Base-by-base conservation (phyloP, 345 rosid genomes). In the Excoecaria agallocha region DNA sequence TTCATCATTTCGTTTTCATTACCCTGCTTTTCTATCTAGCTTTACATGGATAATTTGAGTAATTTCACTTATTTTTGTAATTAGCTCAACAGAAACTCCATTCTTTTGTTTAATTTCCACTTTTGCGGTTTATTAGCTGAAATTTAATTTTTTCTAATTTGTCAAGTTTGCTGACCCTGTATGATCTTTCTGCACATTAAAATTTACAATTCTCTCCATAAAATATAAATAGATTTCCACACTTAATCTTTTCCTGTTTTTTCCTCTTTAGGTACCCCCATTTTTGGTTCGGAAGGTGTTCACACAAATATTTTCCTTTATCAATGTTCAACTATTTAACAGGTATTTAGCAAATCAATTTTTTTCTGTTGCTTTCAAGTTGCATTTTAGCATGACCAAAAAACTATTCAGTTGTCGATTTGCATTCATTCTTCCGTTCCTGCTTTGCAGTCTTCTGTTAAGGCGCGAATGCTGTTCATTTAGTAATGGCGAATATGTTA, bases 391-490 rank as follows among this genome's bases (percentile, higher is more conserved):
- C 10, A 59, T 43, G 49, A 68, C 45, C 60, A 65, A 12, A 56
- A 51, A n/a, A 24, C 30, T 30, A 20, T 50, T 71, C 19, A 38
- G 60, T 35, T 35, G 61, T 50, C 39, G 10, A 25, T 2, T 61
- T 76, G 62, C 79, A 19, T 64, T 25, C 20, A 43, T 19, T 5
- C n/a, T 25, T 46, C 17, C 45, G 7, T 10, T 17, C 49, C 12
- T 35, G 15, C 35, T 22, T 48, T 74, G 70, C 90, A 90, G 98
- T 61, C 94, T 94, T 79, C 75, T 92, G 52, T 80, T 94, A 68
- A 86, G 98, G 81, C 86, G 98, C 61, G 98, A 94, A 76, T 94
- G 97, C 68, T 94, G 98, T 75, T 94, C 98, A 16, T 94, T 94
- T 80, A 94, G 98, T 77, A 94, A 94, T 61, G 98, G 98, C 0